Conservation (phyloP, 2,329 filamentous ascomycete genomes). For the Scorias spongiosa region DNA sequence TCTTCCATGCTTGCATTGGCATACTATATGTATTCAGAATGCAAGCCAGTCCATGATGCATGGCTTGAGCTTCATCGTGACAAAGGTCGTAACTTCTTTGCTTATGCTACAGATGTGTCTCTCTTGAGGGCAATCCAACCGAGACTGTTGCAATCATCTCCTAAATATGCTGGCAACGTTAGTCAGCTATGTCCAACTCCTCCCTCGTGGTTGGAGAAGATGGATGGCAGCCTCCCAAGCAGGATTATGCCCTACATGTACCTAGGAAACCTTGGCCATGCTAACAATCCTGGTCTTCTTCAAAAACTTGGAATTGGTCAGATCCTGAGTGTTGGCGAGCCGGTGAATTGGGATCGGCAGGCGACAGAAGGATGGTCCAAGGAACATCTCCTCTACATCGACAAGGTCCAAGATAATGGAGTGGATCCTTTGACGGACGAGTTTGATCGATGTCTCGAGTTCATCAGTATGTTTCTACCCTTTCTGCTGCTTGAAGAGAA, state of each 20-base stretch:
- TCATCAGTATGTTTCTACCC: constrained; percentile 57
- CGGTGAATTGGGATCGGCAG: constrained; percentile 61
- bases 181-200: constrained; percentile 40
- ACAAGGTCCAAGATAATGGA: constrained; percentile 88
- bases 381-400: constrained; percentile 66
- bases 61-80: constrained; percentile 75
- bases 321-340: constrained; percentile 84
- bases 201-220: constrained; percentile 64
- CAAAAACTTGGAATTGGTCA: constrained; percentile 68
- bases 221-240: constrained; percentile 85
- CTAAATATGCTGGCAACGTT: constrained; percentile 33
- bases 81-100: constrained; percentile 84
- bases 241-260: constrained; percentile 90
- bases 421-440: constrained; percentile 82
- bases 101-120: constrained; percentile 79
- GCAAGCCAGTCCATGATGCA: constrained; percentile 62
- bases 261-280: constrained; percentile 80
- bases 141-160: constrained; percentile 59
- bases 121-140: constrained; percentile 64
- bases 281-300: constrained; percentile 80
- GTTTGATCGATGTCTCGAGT: constrained; percentile 72
- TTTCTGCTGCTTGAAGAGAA: not conserved
- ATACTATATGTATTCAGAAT: constrained; percentile 87
- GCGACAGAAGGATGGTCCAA: constrained; percentile 51
- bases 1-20: constrained; percentile 76